Evolutionary conservation across 2,329 filamentous ascomycete species (phyloP).

Genomic region (Apiospora rasikravindrae): DNA sequence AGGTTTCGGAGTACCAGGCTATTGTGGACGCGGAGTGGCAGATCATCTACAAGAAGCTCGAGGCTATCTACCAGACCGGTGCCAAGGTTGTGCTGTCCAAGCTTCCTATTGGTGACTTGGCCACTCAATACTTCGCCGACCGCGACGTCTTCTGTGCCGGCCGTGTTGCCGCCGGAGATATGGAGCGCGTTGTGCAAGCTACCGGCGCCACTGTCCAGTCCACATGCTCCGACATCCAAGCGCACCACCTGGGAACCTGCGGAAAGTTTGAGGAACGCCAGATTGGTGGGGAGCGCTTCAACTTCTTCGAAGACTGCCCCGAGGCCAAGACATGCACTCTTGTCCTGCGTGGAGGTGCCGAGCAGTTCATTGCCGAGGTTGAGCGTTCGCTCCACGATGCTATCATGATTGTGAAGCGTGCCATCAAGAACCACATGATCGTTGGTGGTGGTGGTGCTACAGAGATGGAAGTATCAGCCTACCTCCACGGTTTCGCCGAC

Average conservation of each 20-base stretch:
- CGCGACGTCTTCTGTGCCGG: slow-evolving; percentile 98
- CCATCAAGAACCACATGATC: slow-evolving; percentile 91
- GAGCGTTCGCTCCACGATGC: slow-evolving; percentile 97
- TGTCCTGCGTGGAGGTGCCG: slow-evolving; percentile 90
- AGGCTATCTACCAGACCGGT: slow-evolving; percentile 89
- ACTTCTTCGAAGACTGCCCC: slow-evolving; percentile 97
- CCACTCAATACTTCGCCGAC: slow-evolving; percentile 97
- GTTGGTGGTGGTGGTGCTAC: slow-evolving; percentile 93
- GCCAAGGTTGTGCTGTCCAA: slow-evolving; percentile 98
- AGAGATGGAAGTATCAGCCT: slow-evolving; percentile 96
- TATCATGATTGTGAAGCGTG: slow-evolving; percentile 99
- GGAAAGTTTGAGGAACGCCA: slow-evolving; percentile 93
- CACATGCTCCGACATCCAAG: slow-evolving; percentile 92
- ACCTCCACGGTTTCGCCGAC: slow-evolving; percentile 91
- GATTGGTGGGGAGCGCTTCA: slow-evolving; percentile 96
- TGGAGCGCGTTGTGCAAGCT: slow-evolving; percentile 95
- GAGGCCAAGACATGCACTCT: slow-evolving; percentile 96
- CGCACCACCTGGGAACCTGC: slow-evolving; percentile 89
- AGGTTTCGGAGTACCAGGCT: slow-evolving; percentile 98
- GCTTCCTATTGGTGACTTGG: slow-evolving; percentile 94
- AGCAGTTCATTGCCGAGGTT: slow-evolving; percentile 99
- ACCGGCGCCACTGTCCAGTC: slow-evolving; percentile 92
- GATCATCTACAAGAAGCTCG: slow-evolving; percentile 99
- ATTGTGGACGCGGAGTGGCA: slow-evolving; percentile 99
- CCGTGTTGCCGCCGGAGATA: slow-evolving; percentile 86